Evolutionary conservation across 2,329 filamentous ascomycete species (phyloP).

Genomic region (Geoglossum cookeanum): DNA sequence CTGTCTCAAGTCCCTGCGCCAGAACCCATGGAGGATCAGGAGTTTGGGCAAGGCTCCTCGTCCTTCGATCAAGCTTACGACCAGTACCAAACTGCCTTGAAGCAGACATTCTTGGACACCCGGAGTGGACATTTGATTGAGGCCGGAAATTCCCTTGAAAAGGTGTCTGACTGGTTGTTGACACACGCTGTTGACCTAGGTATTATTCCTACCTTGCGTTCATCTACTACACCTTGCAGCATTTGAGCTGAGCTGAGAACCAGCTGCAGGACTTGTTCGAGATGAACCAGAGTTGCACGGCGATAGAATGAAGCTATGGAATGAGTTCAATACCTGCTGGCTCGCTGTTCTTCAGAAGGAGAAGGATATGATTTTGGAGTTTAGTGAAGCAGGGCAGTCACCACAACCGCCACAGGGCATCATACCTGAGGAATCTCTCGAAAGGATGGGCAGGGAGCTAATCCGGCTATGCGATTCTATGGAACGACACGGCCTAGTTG

Average conservation of each 20-base stretch:
- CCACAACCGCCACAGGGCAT: slow-evolving; percentile 40
- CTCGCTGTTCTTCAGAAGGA: slow-evolving; percentile 67
- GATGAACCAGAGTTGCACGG: slow-evolving; percentile 61
- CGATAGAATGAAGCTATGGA: slow-evolving; percentile 72
- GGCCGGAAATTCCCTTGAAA: slow-evolving; percentile 36
- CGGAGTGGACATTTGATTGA: slow-evolving; percentile 40
- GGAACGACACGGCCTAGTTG: slow-evolving; percentile 81
- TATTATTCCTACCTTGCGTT: slow-evolving; percentile 23
- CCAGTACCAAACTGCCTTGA: slow-evolving; percentile 35
- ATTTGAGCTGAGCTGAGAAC: slow-evolving; percentile 20
- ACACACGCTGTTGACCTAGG: slow-evolving; percentile 46
- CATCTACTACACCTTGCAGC: background rate
- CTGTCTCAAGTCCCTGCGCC: slow-evolving; percentile 24
- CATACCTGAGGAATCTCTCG: slow-evolving; percentile 48
- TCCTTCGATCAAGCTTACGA: slow-evolving; percentile 49
- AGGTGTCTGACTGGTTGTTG: slow-evolving; percentile 47
- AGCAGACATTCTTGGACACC: slow-evolving; percentile 52
- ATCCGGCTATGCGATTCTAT: slow-evolving; percentile 68
- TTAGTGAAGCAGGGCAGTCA: slow-evolving; percentile 39
- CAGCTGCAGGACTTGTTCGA: slow-evolving; percentile 52
- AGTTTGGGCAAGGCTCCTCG: slow-evolving; percentile 23
- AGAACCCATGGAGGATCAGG: slow-evolving; percentile 19
- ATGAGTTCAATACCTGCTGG: slow-evolving; percentile 89
- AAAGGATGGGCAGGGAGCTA: slow-evolving; percentile 66
- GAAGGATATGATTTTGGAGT: slow-evolving; percentile 46